Conservation (phyloP, 345 rosid species). For the Euphorbia tirucalli region DNA sequence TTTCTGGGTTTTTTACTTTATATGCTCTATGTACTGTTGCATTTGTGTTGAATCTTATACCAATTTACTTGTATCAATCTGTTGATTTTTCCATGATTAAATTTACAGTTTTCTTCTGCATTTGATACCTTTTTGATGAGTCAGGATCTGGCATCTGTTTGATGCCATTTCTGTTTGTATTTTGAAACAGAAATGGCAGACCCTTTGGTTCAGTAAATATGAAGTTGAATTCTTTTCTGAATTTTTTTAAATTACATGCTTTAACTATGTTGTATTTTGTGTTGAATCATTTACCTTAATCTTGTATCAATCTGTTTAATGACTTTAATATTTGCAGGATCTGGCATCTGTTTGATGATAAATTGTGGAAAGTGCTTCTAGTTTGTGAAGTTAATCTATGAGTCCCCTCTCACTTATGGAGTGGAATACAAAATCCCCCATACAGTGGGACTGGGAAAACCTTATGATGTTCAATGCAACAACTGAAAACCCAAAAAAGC, state of each 20-base stretch:
- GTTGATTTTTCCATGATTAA: too few species aligned
- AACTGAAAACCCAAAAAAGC: conserved; percentile 52
- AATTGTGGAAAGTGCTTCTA: conserved; percentile 6
- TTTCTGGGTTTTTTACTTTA: neutral
- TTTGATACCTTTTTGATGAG: too few species aligned
- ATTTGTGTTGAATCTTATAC: neutral
- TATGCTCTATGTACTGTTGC: conserved; percentile 3
- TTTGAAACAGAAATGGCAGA: too few species aligned
- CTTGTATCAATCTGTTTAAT: neutral
- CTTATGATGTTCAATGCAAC: conserved; percentile 51
- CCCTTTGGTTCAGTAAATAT: too few species aligned
- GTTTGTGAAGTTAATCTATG: conserved; percentile 26
- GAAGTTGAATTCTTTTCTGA: too few species aligned
- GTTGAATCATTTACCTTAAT: neutral
- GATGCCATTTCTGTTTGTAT: too few species aligned
- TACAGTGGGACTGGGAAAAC: conserved; percentile 87
- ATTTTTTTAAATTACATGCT: too few species aligned
- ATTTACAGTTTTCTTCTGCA: too few species aligned
- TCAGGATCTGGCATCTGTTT: too few species aligned
- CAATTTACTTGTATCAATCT: neutral
- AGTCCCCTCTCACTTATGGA: conserved; percentile 64
- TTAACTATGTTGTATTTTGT: too few species aligned
- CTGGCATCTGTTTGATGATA: conserved; percentile 12
- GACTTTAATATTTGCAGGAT: conserved; percentile 27
- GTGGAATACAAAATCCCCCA: conserved; percentile 66